Evolutionary conservation across 495 filamentous ascomycete genomes (phyloP), one percentile per base, ranked within the genome.

Genomic region (Mytilinidion resinicola): DNA sequence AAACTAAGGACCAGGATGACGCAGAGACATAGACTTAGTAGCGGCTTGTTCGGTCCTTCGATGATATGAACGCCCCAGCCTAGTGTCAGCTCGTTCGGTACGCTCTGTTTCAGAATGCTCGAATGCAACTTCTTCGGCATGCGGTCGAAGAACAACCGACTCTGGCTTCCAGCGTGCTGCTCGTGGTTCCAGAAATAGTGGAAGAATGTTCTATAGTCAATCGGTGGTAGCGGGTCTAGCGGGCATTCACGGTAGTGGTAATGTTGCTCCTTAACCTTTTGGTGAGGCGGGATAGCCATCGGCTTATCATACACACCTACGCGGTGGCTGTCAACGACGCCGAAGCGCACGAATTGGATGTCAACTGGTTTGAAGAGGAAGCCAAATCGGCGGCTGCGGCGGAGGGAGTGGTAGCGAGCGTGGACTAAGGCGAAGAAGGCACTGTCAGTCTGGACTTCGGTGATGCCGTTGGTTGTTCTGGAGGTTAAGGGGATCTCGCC

Each of bases 151-250:
- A 30, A 51, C n/a, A 51, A 14, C 14, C 39, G 19, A 36, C 30
- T 36, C 19, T 51, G 14, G 9, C 44, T 41, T 3, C 33, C 9
- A 9, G 19, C 17, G 42, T 51, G 55, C n/a, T 36, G 30, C 46
- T 56, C 20, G 44, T 58, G 55, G 7, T 51, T 51, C 30, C 46
- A 20, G 35, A 51, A 58, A 15, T 51, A 58, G 35, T 58, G 47
- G 15, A 21, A 51, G 30, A 58, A 58, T 6, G 42, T 49, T 4
- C 54, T 41, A 38, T 50, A 25, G 37, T 49, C 54, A 4, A 51
- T 51, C 30, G 55, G 44, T 10, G 55, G 55, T 8, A 42, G 35
- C 11, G 46, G 54, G 20, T 56, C 43, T 15, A 56, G 39, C 9
- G 37, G 51, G 20, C 51, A 54, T 11, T 54, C 34, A 17, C 39